Percentiles rank a stretch among this genome's conserved stretches.
Evolutionary conservation across 139 green algal species (phyloP).

Genomic region (Pedinophyceae sp.): DNA sequence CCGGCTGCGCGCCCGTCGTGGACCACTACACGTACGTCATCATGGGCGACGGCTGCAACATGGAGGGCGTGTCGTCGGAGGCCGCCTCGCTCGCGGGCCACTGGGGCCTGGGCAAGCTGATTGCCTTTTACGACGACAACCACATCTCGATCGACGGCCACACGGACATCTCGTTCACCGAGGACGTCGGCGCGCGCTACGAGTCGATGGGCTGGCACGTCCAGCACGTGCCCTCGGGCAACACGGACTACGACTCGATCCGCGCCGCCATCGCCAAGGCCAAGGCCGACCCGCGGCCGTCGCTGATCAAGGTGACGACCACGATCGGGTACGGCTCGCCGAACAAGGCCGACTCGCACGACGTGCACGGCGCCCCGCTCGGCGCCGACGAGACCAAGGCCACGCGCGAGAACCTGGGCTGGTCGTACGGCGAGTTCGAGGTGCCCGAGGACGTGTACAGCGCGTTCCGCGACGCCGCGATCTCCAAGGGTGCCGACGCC

Average conservation of each 20-base stretch:
- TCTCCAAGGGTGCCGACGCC: conserved; percentile 31
- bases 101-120: conserved; percentile 98
- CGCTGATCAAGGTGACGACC: conserved; percentile 90
- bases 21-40: conserved; percentile 99
- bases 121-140: conserved; percentile 98
- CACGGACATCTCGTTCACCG: conserved; percentile 98
- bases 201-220: conserved; percentile 84
- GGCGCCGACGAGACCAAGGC: conserved; percentile 80
- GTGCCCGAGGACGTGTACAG: conserved; percentile 65
- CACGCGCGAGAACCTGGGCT: conserved; percentile 89
- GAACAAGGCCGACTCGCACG: conserved; percentile 95
- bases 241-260: conserved; percentile 81
- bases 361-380: conserved; percentile 91
- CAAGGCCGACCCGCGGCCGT: conserved; percentile 89
- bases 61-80: conserved; percentile 98
- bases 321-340: conserved; percentile 97
- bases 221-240: conserved; percentile 76
- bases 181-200: conserved; percentile 87
- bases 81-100: conserved; percentile 89
- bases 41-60: conserved; percentile 95
- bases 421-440: conserved; percentile 81
- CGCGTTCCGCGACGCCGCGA: conserved; percentile 18
- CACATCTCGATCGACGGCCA: conserved; percentile 97
- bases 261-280: conserved; percentile 62
- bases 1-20: conserved; percentile 59